These are phyloP conservation scores for Iberis pinnata DNA, from an alignment of 345 rosid species.

Conservation along the genomic window DNA sequence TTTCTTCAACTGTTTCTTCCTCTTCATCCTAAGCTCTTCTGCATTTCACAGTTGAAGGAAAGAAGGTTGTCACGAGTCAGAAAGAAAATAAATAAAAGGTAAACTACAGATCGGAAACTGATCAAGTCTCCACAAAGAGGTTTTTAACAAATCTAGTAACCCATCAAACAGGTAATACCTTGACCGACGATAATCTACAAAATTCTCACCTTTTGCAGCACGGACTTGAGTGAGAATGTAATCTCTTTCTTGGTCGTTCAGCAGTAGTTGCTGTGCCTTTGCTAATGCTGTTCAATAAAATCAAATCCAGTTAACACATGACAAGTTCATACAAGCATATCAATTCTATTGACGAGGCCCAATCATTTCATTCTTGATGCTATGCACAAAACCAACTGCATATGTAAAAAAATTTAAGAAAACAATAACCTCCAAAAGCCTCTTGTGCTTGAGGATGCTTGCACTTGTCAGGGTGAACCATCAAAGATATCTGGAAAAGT, in stretches of 20 bases:
- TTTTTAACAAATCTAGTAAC: neutral
- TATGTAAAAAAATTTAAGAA: neutral
- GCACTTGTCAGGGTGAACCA: constrained; percentile 99
- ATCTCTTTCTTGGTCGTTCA: constrained; percentile 81
- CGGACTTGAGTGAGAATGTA: constrained; percentile 75
- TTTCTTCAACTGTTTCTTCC: constrained; percentile 95
- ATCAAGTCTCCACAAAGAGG: neutral
- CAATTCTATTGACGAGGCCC: neutral
- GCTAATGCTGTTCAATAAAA: constrained; percentile 64
- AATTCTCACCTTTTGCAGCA: constrained; percentile 75
- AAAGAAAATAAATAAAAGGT: neutral
- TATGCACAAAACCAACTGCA: constrained; percentile 5
- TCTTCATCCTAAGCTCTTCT: constrained; percentile 86
- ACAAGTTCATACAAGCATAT: neutral
- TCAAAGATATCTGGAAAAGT: constrained; percentile 61
- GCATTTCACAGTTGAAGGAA: constrained; percentile 33
- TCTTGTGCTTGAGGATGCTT: constrained; percentile 97
- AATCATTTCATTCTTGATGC: neutral
- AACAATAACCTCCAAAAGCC: constrained; percentile 72
- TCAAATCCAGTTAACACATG: constrained; percentile 19
- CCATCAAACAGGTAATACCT: constrained; percentile 12
- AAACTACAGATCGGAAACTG: neutral
- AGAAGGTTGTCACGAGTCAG: constrained; percentile 12
- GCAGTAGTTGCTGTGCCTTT: constrained; percentile 81
- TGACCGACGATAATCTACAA: neutral